Evolutionary conservation across 1,284 basidiomycete species (phyloP).

Genomic region (Lignosus rhinocerotis): DNA sequence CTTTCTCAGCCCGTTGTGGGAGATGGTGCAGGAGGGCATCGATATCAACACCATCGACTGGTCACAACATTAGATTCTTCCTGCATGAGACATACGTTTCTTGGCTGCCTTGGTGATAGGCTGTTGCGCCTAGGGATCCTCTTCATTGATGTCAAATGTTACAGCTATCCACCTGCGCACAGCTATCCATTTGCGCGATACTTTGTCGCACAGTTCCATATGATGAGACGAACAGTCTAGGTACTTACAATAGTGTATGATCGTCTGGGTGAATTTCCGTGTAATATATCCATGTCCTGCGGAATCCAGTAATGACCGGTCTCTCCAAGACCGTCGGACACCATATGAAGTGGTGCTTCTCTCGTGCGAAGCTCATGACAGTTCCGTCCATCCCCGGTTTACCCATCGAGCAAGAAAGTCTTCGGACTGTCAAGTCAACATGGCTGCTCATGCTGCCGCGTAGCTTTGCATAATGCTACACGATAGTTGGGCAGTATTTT

Average conservation of each 20-base stretch:
- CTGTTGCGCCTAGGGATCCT: not conserved
- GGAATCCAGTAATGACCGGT: slow-evolving; percentile 20
- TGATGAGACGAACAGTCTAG: not conserved
- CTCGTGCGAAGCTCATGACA: not conserved
- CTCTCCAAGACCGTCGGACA: not conserved
- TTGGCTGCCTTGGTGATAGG: not conserved
- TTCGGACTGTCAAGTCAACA: not conserved
- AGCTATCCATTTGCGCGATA: too few relatives aligned
- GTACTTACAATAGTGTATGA: slow-evolving; percentile 12
- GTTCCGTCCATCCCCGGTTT: not conserved
- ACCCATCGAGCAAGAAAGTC: not conserved
- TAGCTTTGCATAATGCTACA: not conserved
- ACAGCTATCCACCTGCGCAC: too few relatives aligned
- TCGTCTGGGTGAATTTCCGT: slow-evolving; percentile 18
- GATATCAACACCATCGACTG: slow-evolving; percentile 93
- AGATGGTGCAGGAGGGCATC: slow-evolving; percentile 98
- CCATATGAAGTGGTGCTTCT: not conserved
- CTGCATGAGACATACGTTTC: not conserved
- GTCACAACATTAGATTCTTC: slow-evolving; percentile 59
- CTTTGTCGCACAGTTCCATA: not conserved
- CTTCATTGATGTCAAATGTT: too few relatives aligned
- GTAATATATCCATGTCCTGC: slow-evolving; percentile 15
- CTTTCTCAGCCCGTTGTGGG: slow-evolving; percentile 81
- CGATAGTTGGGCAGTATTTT: not conserved
- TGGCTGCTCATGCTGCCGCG: not conserved